Evolutionary conservation across 805 yeast species (phyloP).

Genomic region (Hanseniaspora meyeri): DNA sequence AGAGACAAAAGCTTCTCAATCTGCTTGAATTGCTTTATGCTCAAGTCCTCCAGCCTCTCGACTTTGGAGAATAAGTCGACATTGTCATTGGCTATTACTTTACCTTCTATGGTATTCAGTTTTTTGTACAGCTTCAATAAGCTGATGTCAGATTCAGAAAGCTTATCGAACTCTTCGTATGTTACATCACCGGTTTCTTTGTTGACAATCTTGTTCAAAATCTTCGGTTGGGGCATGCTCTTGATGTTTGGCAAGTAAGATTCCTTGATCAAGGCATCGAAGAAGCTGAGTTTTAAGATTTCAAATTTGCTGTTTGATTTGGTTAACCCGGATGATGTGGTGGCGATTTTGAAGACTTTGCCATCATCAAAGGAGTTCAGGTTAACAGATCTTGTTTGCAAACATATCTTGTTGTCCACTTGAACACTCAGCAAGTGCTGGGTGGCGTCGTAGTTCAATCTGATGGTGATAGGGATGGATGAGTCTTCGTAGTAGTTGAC

Average conservation of each 20-base stretch:
- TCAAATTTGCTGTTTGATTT: constrained; percentile 46
- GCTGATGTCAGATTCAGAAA: constrained; percentile 19
- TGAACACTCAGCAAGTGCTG: constrained; percentile 47
- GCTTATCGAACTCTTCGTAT: constrained; percentile 22
- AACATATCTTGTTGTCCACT: constrained; percentile 57
- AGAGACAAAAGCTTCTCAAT: constrained; percentile 18
- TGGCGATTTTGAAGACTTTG: constrained; percentile 21
- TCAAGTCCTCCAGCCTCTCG: constrained; percentile 19
- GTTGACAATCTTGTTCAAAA: constrained; percentile 32
- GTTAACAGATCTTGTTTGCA: constrained; percentile 46
- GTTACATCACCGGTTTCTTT: constrained; percentile 27
- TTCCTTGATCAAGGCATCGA: constrained; percentile 41
- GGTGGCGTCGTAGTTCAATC: constrained; percentile 43
- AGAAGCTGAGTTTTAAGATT: constrained; percentile 45
- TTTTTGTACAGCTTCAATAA: constrained; percentile 19
- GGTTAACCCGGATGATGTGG: constrained; percentile 34
- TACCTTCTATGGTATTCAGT: constrained; percentile 26
- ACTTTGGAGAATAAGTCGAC: constrained; percentile 20
- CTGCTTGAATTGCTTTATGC: constrained; percentile 20
- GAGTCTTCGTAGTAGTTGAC: constrained; percentile 47
- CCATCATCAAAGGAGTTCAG: constrained; percentile 28
- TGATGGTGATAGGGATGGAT: constrained; percentile 56
- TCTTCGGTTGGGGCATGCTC: constrained; percentile 35
- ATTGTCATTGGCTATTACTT: constrained; percentile 28
- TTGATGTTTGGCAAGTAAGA: constrained; percentile 47